Conservation (phyloP, 1,284 basidiomycete genomes). For the Lentinus polychrous region DNA sequence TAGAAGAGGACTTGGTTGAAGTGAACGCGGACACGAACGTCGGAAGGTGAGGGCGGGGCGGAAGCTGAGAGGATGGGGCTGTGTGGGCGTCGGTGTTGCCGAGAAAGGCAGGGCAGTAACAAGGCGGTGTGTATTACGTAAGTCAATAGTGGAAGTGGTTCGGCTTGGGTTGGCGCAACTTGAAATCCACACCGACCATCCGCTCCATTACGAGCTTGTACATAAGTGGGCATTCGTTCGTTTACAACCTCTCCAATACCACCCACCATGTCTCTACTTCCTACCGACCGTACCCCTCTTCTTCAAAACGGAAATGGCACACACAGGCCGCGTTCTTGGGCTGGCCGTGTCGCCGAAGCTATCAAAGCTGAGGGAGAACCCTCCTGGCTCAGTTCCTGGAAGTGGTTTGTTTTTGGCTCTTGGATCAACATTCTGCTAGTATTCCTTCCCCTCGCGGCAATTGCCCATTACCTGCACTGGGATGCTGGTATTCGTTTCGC, state of each 20-base stretch:
- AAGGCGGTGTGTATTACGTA: conserved; percentile 1
- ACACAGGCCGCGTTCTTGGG: conserved; percentile 24
- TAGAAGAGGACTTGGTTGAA: conserved; percentile 32
- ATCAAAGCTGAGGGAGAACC: conserved; percentile 53
- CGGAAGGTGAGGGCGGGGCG: background rate
- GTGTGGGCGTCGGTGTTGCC: background rate
- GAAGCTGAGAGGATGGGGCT: background rate
- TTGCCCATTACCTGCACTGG: conserved; percentile 62
- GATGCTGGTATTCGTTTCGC: conserved; percentile 79
- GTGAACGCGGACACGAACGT: conserved; percentile 40
- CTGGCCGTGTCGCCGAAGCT: conserved; percentile 33
- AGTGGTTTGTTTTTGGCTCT: conserved; percentile 62
- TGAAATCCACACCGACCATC: background rate
- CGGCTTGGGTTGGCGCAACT: background rate
- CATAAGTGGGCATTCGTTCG: background rate
- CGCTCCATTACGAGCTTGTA: background rate
- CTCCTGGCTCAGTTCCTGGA: conserved; percentile 53
- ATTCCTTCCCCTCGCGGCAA: conserved; percentile 45
- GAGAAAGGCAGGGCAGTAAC: background rate
- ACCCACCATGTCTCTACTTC: conserved; percentile 19
- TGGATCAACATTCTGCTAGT: conserved; percentile 78
- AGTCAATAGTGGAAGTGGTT: background rate
- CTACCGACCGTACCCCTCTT: conserved; percentile 33
- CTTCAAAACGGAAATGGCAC: conserved; percentile 34
- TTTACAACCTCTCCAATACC: background rate